Evolutionary conservation across 2,329 filamentous ascomycete species (phyloP).

Genomic region (Onygenales sp.): DNA sequence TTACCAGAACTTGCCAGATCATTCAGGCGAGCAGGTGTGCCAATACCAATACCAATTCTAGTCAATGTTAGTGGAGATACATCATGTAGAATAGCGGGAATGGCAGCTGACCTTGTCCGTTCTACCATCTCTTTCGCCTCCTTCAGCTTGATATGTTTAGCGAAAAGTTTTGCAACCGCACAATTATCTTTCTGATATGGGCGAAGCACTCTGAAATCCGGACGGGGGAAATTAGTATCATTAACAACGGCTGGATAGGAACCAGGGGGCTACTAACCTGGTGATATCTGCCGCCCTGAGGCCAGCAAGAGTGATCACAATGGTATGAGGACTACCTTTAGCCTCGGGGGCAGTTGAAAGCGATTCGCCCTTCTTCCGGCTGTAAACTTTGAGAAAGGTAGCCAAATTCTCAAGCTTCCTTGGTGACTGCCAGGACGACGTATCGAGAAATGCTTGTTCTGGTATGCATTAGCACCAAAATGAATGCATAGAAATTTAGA

Average conservation of each 20-base stretch:
- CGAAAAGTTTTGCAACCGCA: slow-evolving; percentile 83
- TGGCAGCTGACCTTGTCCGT: slow-evolving; percentile 39
- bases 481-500: not conserved
- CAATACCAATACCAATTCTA: slow-evolving; percentile 77
- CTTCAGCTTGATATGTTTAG: slow-evolving; percentile 93
- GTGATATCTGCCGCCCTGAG: slow-evolving; percentile 78
- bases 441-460: slow-evolving; percentile 71
- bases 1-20: slow-evolving; percentile 74
- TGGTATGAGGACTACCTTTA: slow-evolving; percentile 69
- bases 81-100: not conserved
- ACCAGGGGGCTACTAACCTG: slow-evolving; percentile 41
- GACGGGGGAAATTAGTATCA: not conserved
- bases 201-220: slow-evolving; percentile 51
- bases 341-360: slow-evolving; percentile 58
- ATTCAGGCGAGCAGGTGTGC: slow-evolving; percentile 72
- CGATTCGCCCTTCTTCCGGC: slow-evolving; percentile 45
- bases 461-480: not conserved
- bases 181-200: slow-evolving; percentile 71
- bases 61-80: slow-evolving; percentile 15
- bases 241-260: slow-evolving; percentile 6
- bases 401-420: slow-evolving; percentile 66
- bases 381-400: slow-evolving; percentile 60
- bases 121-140: slow-evolving; percentile 73
- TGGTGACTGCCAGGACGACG: slow-evolving; percentile 59
- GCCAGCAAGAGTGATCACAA: slow-evolving; percentile 78